These are phyloP conservation scores for Trametes cinnabarina DNA, from an alignment of 768 basidiomycete genomes.

Conservation along the genomic window DNA sequence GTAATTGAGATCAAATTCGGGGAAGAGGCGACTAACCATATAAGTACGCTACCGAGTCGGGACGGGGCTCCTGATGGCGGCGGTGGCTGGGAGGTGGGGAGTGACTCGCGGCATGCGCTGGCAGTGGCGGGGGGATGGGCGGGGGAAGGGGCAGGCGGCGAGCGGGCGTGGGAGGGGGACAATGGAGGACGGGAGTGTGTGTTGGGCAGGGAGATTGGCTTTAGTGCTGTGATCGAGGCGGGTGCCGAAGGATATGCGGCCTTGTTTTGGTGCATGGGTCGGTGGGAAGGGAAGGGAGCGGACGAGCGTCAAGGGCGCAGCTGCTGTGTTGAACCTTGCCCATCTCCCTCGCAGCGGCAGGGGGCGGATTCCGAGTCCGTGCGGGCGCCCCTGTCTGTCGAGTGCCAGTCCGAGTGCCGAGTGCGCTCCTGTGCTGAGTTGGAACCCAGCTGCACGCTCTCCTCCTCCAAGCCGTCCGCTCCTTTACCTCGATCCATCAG, in stretches of 20 bases:
- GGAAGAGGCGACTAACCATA: slow-evolving; percentile 8
- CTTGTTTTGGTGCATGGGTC: slow-evolving; percentile 2
- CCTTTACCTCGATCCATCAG: slow-evolving; percentile 22
- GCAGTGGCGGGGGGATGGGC: not conserved
- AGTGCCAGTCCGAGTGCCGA: slow-evolving; percentile 14
- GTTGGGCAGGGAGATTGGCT: slow-evolving; percentile 13
- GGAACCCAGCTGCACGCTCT: slow-evolving; percentile 16
- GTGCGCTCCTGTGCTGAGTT: slow-evolving; percentile 17
- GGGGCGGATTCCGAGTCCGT: slow-evolving; percentile 11
- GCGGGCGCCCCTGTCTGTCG: slow-evolving; percentile 25
- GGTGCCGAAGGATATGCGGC: slow-evolving; percentile 15
- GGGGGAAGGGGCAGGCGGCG: not conserved
- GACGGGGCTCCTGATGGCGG: slow-evolving; percentile 1
- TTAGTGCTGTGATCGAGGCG: slow-evolving; percentile 8
- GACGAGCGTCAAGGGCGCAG: slow-evolving; percentile 2
- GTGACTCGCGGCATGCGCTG: slow-evolving; percentile 13
- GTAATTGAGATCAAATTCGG: slow-evolving; percentile 21
- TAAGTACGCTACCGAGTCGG: slow-evolving; percentile 5
- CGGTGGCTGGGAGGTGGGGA: slow-evolving; percentile 2
- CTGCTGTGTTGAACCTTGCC: slow-evolving; percentile 13
- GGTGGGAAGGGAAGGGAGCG: not conserved
- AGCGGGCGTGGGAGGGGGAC: not conserved
- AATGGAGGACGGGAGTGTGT: not conserved
- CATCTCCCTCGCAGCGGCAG: slow-evolving; percentile 9
- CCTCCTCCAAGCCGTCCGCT: slow-evolving; percentile 17